phyloP scores from a whole-genome alignment of 345 rosid genomes.

The Lagerstroemia speciosa region DNA sequence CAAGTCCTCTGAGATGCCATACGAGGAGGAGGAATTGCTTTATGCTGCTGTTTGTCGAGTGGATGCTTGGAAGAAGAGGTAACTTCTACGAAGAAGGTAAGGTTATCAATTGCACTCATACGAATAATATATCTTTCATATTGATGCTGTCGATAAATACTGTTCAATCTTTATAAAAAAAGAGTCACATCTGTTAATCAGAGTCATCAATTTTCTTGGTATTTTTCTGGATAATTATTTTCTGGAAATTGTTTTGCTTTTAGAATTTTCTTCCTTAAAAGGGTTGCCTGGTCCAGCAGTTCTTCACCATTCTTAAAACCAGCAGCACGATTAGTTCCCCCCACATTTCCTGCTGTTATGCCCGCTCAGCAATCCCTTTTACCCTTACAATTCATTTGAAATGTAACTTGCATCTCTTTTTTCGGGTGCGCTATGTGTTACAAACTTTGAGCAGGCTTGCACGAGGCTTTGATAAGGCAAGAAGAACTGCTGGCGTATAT shows the following conservation, averaged over 20 bases:
- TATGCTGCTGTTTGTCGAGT: conserved; percentile 97
- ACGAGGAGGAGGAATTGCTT: conserved; percentile 88
- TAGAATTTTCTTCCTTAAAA: too few species aligned
- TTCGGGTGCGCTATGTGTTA: not conserved
- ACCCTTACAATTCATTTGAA: not conserved
- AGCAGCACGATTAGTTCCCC: not conserved
- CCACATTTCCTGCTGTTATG: not conserved
- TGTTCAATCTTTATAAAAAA: too few species aligned
- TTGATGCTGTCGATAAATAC: too few species aligned
- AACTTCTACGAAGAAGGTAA: conserved; percentile 94
- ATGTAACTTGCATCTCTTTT: not conserved
- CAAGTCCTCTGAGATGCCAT: conserved; percentile 95
- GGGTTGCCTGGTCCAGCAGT: too few species aligned
- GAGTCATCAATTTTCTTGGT: too few species aligned
- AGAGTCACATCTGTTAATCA: too few species aligned
- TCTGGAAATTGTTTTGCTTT: too few species aligned
- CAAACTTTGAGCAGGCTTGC: conserved; percentile 49
- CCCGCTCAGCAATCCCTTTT: not conserved
- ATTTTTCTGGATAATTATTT: too few species aligned
- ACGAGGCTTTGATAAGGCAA: conserved; percentile 92
- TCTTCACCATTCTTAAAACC: too few species aligned
- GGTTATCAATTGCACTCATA: not conserved
- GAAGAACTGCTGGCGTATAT: conserved; percentile 92
- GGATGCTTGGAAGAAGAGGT: conserved; percentile 98
- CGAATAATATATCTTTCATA: too few species aligned